Conservation (phyloP, 148 eudicot genomes). For the Cornus florida region DNA sequence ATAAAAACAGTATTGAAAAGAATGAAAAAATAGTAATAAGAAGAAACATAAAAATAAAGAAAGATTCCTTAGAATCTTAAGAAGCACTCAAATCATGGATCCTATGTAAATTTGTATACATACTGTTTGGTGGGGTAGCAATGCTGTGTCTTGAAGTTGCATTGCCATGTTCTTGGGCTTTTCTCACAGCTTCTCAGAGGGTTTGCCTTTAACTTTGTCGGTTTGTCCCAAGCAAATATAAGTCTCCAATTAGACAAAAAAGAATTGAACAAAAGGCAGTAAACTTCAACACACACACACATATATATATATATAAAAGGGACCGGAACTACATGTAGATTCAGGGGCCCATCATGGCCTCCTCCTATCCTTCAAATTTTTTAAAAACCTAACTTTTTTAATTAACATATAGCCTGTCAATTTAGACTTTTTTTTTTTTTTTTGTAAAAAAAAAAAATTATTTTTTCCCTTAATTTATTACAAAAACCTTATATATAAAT, state of each 20-base stretch:
- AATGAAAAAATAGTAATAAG: neutral
- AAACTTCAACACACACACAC: neutral
- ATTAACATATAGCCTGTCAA: no score
- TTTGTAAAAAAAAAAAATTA: no score
- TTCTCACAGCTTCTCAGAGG: neutral
- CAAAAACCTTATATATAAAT: no score
- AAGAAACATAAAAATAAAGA: neutral
- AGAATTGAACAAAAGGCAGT: neutral
- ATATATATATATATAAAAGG: no score
- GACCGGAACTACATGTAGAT: no score
- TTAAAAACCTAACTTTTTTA: no score
- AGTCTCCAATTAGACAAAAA: neutral
- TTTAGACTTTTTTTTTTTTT: no score
- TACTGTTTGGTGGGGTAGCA: neutral
- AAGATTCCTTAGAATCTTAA: neutral
- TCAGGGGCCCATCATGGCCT: no score
- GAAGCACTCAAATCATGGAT: neutral
- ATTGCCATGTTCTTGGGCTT: constrained; percentile 4
- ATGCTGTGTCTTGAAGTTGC: neutral
- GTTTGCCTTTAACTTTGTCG: neutral
- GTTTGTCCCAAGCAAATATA: neutral
- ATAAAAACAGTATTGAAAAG: neutral
- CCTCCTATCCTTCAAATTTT: no score
- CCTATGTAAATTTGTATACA: neutral
- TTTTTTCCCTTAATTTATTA: no score